Base-by-base conservation (phyloP, 2,329 filamentous ascomycete genomes). In the Fusarium sulawesiense region DNA sequence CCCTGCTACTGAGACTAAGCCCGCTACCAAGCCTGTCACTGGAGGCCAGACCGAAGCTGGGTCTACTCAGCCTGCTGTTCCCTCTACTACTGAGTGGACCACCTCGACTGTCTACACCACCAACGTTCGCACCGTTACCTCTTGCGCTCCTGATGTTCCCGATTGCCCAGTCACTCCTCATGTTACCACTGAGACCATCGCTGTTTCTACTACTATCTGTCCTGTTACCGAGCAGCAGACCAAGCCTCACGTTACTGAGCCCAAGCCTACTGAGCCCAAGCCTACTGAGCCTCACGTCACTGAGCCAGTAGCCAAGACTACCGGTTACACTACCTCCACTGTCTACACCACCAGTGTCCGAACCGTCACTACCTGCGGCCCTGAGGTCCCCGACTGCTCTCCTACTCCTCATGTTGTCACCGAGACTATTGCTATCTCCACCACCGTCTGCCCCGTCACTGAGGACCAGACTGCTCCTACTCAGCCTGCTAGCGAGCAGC, bases 71-170 rank as follows among this genome's bases (percentile, higher is more conserved):
- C 32, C 59, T 7, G 41, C 60, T 45, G 13, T n/a, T 11, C 34
- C 49, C 20, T 63, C 65, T 13, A 71, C 71, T 18, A 73, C 71
- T 3, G 58, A 48, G 14, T 60, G 21, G 50, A 51, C 62, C n/a
- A 73, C 70, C 13, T 71, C 66, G 4, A 72, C 70, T 16, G 54
- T 73, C 1, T 72, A 72, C 57, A 72, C 70, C 0, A 72, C 70
- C 6, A 61, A 47, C 10, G 18, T 72, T 12, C 64, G 54, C 9
- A 72, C 69, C 7, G 66, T 72, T n/a, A 72, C 69, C 7, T 58
- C 50, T 7, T 72, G 70, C 6, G 62, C 32, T 1, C 59, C 70
- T 1, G 59, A 60, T 25, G 55, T 47, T 6, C 45, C 67, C 1
- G 32, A 70, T 18, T 70, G 67, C 47, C 55, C 54, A 1, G 47